Evolutionary conservation across 2,329 filamentous ascomycete species (phyloP), one percentile per base, ranked within the genome.

Genomic region (Clonostachys sp.): DNA sequence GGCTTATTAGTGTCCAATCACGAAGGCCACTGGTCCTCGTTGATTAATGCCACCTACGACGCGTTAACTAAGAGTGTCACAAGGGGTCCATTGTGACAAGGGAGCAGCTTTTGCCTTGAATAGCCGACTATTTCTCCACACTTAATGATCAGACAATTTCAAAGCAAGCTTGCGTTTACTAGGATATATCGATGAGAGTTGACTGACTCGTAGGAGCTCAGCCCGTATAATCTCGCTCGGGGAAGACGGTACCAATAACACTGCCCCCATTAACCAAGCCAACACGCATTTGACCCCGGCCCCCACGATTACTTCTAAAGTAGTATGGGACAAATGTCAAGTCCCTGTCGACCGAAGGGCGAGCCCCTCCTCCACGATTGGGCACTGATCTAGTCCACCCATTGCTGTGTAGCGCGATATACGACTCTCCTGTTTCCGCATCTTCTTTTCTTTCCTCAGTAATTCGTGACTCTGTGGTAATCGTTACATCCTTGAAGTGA

Each of bases 271-370:
- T 59, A 33, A 65, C 51, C 39, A 70, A 48, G 10, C 64, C 67
- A 36, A 80, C 76, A 46, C 75, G 67, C 73, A 78, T 78, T 44
- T 77, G 71, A 2, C 78, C 78, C 41, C 62, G 72, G 1, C 77
- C 78, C 4, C 74, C 73, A 34, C 78, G 61, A 51, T 81, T 82
- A 14, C 74, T 75, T 14, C 77, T 63, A 48, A 78, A 68, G 55
- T 75, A 78, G 52, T 80, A 82, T 17, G 78, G 78, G 41, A 81
- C 62, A 57, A 80, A 79, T 2, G 65, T 57, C 40, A 82, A 57
- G 5, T 71, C 63, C 34, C 55, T 51, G 44, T 46, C 41, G 5
- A 35, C 35, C 1, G 54, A 49, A 24, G 54, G 49, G 16, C 52
- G 36, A 39, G 17, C 7, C 36, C 36, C 7, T 39, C 36, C 36